Percentiles rank a stretch among this genome's conserved stretches.
These are phyloP conservation scores for Bassia scoparia DNA, from an alignment of 148 eudicot genomes.

Conservation along the genomic window DNA sequence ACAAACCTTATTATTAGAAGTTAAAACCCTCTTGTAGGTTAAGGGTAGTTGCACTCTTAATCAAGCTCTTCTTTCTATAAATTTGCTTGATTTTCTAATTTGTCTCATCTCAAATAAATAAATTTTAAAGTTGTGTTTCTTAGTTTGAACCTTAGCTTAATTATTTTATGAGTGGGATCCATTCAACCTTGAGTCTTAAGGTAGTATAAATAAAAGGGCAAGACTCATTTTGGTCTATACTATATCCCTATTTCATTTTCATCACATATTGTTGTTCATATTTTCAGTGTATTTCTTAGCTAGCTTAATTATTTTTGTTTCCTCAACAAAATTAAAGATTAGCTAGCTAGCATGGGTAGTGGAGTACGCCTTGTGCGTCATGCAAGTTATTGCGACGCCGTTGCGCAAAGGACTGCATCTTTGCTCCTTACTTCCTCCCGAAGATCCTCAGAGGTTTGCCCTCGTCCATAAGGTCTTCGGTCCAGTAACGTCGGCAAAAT, in stretches of 20 bases:
- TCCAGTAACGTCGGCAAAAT: conserved; percentile 89
- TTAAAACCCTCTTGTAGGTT: not conserved
- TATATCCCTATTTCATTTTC: conserved; percentile 1
- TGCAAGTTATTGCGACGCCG: conserved; percentile 86
- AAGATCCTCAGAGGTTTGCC: conserved; percentile 85
- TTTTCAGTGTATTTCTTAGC: too few species aligned
- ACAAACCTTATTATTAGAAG: conserved; percentile 4
- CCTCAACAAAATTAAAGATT: not conserved
- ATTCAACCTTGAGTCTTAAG: conserved; percentile 5
- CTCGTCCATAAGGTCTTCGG: conserved; percentile 92
- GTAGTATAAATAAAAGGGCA: conserved; percentile 16
- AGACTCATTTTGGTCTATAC: conserved; percentile 29
- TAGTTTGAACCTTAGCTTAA: conserved; percentile 16
- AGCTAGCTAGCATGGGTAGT: conserved; percentile 20
- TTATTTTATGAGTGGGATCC: conserved; percentile 23
- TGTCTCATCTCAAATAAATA: conserved; percentile 28
- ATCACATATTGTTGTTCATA: not conserved
- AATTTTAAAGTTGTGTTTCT: conserved; percentile 14
- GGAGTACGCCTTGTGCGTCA: conserved; percentile 80
- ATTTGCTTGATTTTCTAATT: conserved; percentile 16
- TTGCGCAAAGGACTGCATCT: conserved; percentile 83
- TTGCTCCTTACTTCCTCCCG: conserved; percentile 84
- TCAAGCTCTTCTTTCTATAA: conserved; percentile 21
- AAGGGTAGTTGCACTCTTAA: conserved; percentile 8
- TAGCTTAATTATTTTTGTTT: not conserved